Evolutionary conservation across 768 basidiomycete species (phyloP), one percentile per base, ranked within the genome.

Genomic region (Astraeus odoratus): DNA sequence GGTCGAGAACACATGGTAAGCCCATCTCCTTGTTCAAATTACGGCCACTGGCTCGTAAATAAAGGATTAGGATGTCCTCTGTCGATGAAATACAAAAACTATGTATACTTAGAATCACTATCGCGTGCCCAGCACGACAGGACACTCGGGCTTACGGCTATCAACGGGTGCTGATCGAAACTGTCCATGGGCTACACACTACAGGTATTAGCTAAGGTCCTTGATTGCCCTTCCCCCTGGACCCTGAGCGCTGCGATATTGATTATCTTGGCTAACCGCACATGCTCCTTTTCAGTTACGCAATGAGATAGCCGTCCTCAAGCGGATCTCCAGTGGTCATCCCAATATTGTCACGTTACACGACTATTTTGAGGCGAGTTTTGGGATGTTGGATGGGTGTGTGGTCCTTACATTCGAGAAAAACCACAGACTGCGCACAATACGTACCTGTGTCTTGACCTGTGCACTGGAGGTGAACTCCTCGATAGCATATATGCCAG

Each of bases 401-500:
- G 13, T 23, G 18, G 42, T 51, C 43, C 29, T 20, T 23, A 18
- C 20, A 12, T 44, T 15, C n/a, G n/a, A n/a, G n/a, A n/a, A 23
- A 7, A 31, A 43, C 22, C 15, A 7, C 53, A 90, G 85, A 96
- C 93, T 23, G 69, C 89, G 8, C 87, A 94, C 66, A 96, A 95
- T 57, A 76, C 95, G 38, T 92, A 97, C 66, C 84, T 97, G 46
- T 83, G 83, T 53, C 96, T 96, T 66, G 95, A 98, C 67, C 80
- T 97, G 8, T 98, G 95, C 71, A 93, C 89, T 2, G 93, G 94
- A 41, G 94, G 95, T 35, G 95, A 99, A 66, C 80, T 99, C n/a
- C 97, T 99, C 57, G 95, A 99, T 64, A 79, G 95, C 40, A 98
- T 99, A 71, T 98, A 95, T 59, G 91, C 92, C 24, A 91, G 93